These are phyloP conservation scores for Tuber calosporum DNA, from an alignment of 495 filamentous ascomycete species.

Conservation along the genomic window DNA sequence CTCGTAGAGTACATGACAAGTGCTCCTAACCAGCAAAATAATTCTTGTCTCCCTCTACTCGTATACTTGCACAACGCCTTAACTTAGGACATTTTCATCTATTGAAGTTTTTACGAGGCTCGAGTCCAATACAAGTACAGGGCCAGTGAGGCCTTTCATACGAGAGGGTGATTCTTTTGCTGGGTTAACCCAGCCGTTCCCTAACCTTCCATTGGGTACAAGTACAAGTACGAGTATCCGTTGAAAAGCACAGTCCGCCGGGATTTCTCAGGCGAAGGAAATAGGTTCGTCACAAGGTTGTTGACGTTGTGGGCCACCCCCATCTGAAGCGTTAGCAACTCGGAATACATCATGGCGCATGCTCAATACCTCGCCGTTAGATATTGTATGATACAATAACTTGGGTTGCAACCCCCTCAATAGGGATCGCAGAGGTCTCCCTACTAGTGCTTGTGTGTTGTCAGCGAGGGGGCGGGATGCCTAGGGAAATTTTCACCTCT, in stretches of 20 bases:
- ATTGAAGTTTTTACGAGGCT: too few species aligned
- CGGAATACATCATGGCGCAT: neutral
- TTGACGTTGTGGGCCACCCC: neutral
- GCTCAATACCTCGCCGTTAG: neutral
- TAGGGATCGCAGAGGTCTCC: neutral
- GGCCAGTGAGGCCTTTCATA: too few species aligned
- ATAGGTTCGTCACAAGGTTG: neutral
- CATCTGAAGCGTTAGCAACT: neutral
- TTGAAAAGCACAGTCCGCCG: neutral
- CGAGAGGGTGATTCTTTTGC: too few species aligned
- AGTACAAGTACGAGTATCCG: too few species aligned
- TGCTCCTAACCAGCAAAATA: too few species aligned
- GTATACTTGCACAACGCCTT: too few species aligned
- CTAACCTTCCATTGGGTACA: too few species aligned
- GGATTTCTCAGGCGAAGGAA: neutral
- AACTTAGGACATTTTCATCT: too few species aligned
- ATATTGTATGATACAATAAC: neutral
- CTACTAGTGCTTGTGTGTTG: neutral
- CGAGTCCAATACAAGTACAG: too few species aligned
- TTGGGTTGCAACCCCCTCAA: neutral
- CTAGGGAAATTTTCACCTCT: neutral
- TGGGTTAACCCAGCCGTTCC: too few species aligned
- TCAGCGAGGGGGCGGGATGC: neutral
- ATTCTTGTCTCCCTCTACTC: too few species aligned
- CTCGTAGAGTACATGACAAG: too few species aligned